A percentile compares a stretch with the other conserved stretches of the same genome.
Evolutionary conservation across 768 basidiomycete genomes (phyloP).

Genomic region (Jaapia argillacea): DNA sequence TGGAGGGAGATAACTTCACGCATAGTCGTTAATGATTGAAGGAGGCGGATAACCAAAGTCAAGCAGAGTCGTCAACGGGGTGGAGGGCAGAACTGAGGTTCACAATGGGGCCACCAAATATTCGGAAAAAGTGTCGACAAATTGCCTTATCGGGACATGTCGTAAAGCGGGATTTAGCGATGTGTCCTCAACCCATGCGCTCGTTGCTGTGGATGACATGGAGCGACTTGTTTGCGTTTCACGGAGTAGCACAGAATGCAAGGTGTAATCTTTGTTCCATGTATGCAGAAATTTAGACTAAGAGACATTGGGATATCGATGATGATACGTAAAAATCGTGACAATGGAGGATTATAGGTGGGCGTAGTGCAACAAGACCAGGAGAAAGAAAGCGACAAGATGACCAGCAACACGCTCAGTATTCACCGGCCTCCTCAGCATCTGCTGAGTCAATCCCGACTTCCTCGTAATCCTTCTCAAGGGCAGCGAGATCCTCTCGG

Average conservation of each 20-base stretch:
- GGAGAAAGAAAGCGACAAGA: not conserved
- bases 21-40: slow-evolving; percentile 35
- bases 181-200: no score
- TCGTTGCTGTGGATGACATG: no score
- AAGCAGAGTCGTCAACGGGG: slow-evolving; percentile 11
- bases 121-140: no score
- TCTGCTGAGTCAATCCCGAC: slow-evolving; percentile 49
- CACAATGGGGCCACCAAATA: slow-evolving; percentile 9
- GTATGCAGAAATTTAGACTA: no score
- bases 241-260: no score
- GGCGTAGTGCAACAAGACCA: not conserved
- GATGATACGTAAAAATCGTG: slow-evolving; percentile 19
- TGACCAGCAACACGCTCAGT: slow-evolving; percentile 17
- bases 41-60: no score
- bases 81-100: slow-evolving; percentile 8
- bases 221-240: no score
- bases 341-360: not conserved
- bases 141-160: no score
- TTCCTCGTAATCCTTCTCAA: slow-evolving; percentile 95
- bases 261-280: no score
- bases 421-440: slow-evolving; percentile 39
- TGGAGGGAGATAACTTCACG: slow-evolving; percentile 95
- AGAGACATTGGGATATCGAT: slow-evolving; percentile 20
- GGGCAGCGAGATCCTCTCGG: slow-evolving; percentile 98
- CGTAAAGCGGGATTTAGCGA: no score